phyloP scores from a whole-genome alignment of 2,329 filamentous ascomycete genomes.

The Sporothrix schenckii region DNA sequence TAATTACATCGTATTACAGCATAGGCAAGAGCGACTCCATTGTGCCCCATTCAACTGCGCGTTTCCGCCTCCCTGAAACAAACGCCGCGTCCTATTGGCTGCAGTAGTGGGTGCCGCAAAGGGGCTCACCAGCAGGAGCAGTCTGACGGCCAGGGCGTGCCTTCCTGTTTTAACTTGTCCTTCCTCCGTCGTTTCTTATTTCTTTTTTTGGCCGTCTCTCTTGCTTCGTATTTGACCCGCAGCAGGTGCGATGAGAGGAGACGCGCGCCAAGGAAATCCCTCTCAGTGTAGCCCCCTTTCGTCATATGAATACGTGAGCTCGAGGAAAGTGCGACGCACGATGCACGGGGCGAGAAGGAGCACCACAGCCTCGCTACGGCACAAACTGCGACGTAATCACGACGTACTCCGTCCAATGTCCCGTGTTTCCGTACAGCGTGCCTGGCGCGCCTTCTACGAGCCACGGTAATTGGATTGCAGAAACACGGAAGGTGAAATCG shows the following conservation, averaged over 20 bases:
- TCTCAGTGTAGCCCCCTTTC: neutral
- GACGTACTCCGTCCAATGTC: neutral
- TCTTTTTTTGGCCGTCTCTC: neutral
- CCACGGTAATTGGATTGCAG: neutral
- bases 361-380: slow-evolving; percentile 19
- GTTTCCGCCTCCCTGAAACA: slow-evolving; percentile 30
- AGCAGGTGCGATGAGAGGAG: slow-evolving; percentile 9
- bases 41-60: slow-evolving; percentile 4
- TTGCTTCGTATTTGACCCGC: slow-evolving; percentile 6
- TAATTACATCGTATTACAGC: neutral
- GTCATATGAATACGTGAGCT: slow-evolving; percentile 16
- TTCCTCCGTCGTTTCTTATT: neutral
- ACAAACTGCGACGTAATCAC: neutral
- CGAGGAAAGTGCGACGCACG: neutral
- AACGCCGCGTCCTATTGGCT: slow-evolving; percentile 28
- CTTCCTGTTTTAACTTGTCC: slow-evolving; percentile 20
- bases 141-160: slow-evolving; percentile 13
- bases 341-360: neutral
- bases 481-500: neutral
- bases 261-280: slow-evolving; percentile 1
- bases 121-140: slow-evolving; percentile 18
- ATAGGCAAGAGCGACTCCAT: neutral
- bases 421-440: neutral
- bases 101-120: slow-evolving; percentile 6
- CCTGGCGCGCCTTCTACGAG: neutral